Conservation (phyloP, 164 flowering plant species). For the Berberis thunbergii region DNA sequence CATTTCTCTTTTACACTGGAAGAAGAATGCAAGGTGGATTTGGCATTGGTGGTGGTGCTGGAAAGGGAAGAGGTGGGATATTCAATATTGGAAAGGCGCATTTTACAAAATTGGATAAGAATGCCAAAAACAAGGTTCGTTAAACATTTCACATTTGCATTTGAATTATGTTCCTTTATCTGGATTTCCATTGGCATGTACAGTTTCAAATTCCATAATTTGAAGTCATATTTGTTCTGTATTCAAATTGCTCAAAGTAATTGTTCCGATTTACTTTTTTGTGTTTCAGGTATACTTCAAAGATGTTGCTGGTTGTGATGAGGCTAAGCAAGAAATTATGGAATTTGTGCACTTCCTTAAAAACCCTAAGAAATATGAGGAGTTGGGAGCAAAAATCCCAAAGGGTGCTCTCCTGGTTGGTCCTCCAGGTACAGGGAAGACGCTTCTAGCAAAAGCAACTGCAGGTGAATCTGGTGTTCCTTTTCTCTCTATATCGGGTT, state of each 20-base stretch:
- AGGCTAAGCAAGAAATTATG: background rate
- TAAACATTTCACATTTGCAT: background rate
- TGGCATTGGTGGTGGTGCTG: conserved; percentile 68
- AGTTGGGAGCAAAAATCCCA: background rate
- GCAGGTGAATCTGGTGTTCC: conserved; percentile 1
- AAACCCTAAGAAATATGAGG: background rate
- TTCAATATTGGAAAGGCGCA: conserved; percentile 90
- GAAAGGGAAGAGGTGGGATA: conserved; percentile 80
- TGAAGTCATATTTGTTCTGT: too few relatives aligned
- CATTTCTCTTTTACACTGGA: conserved; percentile 64
- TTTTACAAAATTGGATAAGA: conserved; percentile 80
- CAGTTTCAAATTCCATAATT: too few relatives aligned
- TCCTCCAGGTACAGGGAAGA: background rate
- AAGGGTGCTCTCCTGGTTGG: conserved; percentile 1
- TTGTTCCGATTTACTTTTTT: too few relatives aligned
- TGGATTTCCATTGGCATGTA: background rate
- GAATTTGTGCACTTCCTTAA: background rate
- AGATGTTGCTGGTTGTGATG: background rate
- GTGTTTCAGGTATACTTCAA: too few relatives aligned
- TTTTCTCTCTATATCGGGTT: background rate
- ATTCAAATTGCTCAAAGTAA: too few relatives aligned
- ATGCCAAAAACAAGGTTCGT: conserved; percentile 81
- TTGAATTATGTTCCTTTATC: background rate
- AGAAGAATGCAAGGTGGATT: conserved; percentile 78
- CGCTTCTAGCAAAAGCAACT: background rate